Base-by-base conservation (phyloP, 345 rosid genomes). In the Turritis glabra region DNA sequence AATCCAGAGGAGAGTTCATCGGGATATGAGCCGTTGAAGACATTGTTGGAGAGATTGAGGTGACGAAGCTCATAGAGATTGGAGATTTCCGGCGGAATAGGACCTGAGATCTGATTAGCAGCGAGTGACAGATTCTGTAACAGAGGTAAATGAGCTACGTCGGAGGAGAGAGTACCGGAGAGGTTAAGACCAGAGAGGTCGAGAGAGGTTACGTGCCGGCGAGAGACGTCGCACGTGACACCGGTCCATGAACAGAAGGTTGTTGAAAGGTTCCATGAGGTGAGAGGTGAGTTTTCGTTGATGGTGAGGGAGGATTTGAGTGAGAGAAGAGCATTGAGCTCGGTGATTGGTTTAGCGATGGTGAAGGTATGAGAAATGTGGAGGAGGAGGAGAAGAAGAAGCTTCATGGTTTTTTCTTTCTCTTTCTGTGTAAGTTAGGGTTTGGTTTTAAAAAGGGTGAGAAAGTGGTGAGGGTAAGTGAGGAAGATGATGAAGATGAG, bases 31-130 rank as follows among this genome's bases (percentile, higher is more conserved):
- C 86, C 90, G 25, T 83, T 86, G 81, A 93, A 93, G 69, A 80
- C 58, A 67, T 90, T 90, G 81, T 88, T 87, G 63, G 96, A 90
- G 48, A 92, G 86, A 73, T 90, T 89, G 5, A 92, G 83, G n/a
- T 17, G 76, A 1, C 86, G 89, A 19, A 93, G 98, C 38, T 74
- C 59, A 1, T 84, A 74, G 21, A 88, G 72, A 32, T 80, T 67
- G 4, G 91, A 73, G 60, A 92, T 78, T 66, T 82, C 84, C 1
- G 85, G 56, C 0, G 97, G 94, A 48, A 93, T 74, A 8, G 86
- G 90, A 5, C 98, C 98, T 2, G 83, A 79, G 57, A 90, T 23
- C 63, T 79, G 78, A 79, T 89, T 88, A 32, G 43, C 74, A 7
- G 91, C 87, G 50, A 88, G 72, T 7, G 90, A 80, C 22, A 90